These are phyloP conservation scores for Liriodendron chinense DNA, from an alignment of 164 flowering plant species.

Conservation along the genomic window DNA sequence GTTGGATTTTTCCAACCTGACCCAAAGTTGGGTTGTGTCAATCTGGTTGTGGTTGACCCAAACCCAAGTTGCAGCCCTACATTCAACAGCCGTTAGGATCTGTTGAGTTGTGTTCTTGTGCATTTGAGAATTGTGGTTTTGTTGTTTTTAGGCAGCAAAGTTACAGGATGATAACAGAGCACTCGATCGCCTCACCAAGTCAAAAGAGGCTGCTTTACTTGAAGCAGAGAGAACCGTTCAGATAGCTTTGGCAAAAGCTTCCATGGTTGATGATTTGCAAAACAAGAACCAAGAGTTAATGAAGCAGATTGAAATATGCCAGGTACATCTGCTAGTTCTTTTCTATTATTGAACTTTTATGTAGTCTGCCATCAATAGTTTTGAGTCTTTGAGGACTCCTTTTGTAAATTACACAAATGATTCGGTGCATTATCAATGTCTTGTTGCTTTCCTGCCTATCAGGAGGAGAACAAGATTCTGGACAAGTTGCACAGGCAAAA, in stretches of 20 bases:
- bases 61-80: too few species aligned
- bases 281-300: conserved; percentile 70
- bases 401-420: background rate
- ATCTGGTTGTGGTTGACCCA: too few species aligned
- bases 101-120: background rate
- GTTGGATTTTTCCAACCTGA: too few species aligned
- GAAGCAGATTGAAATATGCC: conserved; percentile 78
- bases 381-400: background rate
- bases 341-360: background rate
- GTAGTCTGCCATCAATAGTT: background rate
- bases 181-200: conserved; percentile 69
- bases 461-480: conserved; percentile 71
- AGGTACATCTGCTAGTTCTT: conserved; percentile 36
- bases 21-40: too few species aligned
- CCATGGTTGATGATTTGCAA: conserved; percentile 74
- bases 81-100: too few species aligned
- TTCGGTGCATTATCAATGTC: background rate
- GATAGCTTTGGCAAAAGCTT: conserved; percentile 64
- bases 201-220: conserved; percentile 73
- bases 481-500: conserved; percentile 74
- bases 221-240: conserved; percentile 71
- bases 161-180: conserved; percentile 75
- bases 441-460: background rate
- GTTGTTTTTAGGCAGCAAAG: conserved; percentile 32
- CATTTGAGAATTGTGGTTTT: background rate